phyloP scores from a whole-genome alignment of 1,139 yeast species.

The Nadsonia starkeyi-henricii region DNA sequence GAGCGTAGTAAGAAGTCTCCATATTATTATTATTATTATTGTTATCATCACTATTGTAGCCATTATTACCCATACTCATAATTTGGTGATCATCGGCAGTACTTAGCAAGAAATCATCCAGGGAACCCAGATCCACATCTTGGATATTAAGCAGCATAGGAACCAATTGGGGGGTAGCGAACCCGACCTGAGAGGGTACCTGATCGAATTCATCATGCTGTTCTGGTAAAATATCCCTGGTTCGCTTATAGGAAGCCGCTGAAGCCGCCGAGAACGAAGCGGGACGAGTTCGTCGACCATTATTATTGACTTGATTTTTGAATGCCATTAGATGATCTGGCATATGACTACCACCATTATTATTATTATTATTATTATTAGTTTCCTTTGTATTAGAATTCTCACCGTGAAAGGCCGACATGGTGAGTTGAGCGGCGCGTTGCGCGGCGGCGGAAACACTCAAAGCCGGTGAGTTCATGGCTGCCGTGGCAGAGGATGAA shows the following conservation, averaged over 20 bases:
- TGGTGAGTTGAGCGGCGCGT: too few relatives aligned
- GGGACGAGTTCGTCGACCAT: slow-evolving; percentile 29
- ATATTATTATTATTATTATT: neutral
- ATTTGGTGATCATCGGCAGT: neutral
- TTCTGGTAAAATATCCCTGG: slow-evolving; percentile 3
- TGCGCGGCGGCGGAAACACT: too few relatives aligned
- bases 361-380: too few relatives aligned
- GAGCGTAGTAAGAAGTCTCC: neutral
- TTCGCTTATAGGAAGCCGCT: slow-evolving; percentile 40
- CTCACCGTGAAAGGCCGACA: too few relatives aligned
- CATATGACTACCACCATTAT: too few relatives aligned
- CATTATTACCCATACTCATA: neutral
- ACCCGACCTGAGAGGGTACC: slow-evolving; percentile 42
- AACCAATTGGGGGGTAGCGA: slow-evolving; percentile 63
- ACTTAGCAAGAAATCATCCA: neutral
- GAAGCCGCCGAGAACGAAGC: slow-evolving; percentile 77
- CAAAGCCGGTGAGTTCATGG: too few relatives aligned
- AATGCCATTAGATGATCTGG: neutral
- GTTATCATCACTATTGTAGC: neutral
- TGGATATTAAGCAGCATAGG: slow-evolving; percentile 16
- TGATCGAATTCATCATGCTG: slow-evolving; percentile 3
- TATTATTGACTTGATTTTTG: neutral
- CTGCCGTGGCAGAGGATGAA: too few relatives aligned
- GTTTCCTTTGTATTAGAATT: too few relatives aligned
- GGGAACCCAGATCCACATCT: neutral